phyloP scores from a whole-genome alignment of 768 basidiomycete species.

The Rhodotorula toruloides region DNA sequence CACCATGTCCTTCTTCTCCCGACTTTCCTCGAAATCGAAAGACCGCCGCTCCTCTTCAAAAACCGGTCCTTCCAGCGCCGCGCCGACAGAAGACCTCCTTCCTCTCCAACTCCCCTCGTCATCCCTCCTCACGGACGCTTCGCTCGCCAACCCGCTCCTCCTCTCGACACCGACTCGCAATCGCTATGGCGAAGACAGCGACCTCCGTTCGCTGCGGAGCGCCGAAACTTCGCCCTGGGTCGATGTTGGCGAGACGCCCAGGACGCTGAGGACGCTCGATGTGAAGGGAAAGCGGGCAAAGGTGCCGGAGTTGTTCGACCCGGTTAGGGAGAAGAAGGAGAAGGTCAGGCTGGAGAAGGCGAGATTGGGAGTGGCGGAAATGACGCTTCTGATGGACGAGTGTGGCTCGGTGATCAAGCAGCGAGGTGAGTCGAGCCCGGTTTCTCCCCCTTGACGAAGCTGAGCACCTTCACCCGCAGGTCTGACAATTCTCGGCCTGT shows the following conservation, averaged over 20 bases:
- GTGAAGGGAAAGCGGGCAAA: too few species aligned
- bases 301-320: background rate
- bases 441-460: too few species aligned
- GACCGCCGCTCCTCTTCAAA: background rate
- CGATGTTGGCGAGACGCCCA: background rate
- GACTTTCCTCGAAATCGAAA: background rate
- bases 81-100: background rate
- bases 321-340: slow-evolving; percentile 6
- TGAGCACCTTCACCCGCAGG: background rate
- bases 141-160: slow-evolving; percentile 3
- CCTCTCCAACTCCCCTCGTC: slow-evolving; percentile 1
- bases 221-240: slow-evolving; percentile 7
- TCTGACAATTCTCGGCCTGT: slow-evolving; percentile 29
- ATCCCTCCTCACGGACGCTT: slow-evolving; percentile 12
- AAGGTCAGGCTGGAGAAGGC: slow-evolving; percentile 7
- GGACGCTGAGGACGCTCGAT: background rate
- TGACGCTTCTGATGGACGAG: slow-evolving; percentile 3
- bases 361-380: background rate
- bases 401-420: slow-evolving; percentile 12
- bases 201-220: background rate
- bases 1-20: slow-evolving; percentile 16
- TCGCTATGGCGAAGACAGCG: background rate
- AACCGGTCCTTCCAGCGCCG: too few species aligned
- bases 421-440: slow-evolving; percentile 8
- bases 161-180: background rate